These are phyloP conservation scores for Quercus phellos DNA, from an alignment of 331 rosid species.

Conservation along the genomic window DNA sequence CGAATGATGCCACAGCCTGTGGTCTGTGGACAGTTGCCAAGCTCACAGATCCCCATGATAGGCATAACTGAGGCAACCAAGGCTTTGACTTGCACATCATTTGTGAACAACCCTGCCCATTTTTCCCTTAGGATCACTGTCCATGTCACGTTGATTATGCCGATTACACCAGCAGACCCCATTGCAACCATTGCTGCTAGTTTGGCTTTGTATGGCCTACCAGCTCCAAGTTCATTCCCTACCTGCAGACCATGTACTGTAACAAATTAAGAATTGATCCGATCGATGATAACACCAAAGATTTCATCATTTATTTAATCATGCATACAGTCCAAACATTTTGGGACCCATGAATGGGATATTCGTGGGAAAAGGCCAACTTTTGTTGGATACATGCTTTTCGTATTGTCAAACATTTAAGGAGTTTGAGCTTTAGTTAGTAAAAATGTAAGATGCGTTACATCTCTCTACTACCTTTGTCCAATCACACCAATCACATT, in stretches of 20 bases:
- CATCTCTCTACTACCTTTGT: too few relatives aligned
- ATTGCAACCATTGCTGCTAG: conserved; percentile 83
- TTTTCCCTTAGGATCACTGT: conserved; percentile 51
- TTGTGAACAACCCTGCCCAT: conserved; percentile 86
- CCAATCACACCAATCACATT: too few relatives aligned
- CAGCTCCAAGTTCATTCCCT: conserved; percentile 94
- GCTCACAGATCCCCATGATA: conserved; percentile 81
- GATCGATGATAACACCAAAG: conserved; percentile 10
- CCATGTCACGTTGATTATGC: conserved; percentile 83
- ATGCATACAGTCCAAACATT: not conserved
- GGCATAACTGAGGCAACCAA: conserved; percentile 83
- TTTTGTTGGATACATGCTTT: too few relatives aligned
- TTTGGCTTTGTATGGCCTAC: conserved; percentile 83
- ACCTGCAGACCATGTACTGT: conserved; percentile 42
- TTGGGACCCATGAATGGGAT: not conserved
- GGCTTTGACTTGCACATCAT: conserved; percentile 45
- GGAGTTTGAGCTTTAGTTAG: too few relatives aligned
- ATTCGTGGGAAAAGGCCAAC: too few relatives aligned
- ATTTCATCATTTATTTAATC: not conserved
- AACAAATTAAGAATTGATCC: too few relatives aligned
- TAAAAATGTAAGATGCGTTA: too few relatives aligned
- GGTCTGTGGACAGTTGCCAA: conserved; percentile 89
- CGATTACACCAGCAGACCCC: conserved; percentile 76
- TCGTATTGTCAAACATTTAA: too few relatives aligned
- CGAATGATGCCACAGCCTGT: conserved; percentile 84